Evolutionary conservation across 192 early-diverging fungal species (phyloP), one percentile per base, ranked within the genome.

Genomic region (Umbelopsis isabellina): DNA sequence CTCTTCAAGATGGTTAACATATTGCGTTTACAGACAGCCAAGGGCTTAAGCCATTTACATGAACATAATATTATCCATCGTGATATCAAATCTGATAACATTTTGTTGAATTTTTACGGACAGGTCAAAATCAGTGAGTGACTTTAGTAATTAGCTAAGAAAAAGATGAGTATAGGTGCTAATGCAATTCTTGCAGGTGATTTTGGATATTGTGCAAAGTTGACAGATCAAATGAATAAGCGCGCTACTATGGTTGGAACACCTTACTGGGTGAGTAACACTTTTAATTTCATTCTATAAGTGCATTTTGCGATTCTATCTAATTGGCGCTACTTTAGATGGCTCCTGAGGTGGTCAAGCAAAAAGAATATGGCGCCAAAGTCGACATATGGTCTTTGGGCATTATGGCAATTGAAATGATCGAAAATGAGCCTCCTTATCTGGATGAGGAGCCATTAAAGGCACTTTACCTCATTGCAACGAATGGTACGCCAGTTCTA

Each of bases 401-500:
- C 11, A 97, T 98, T 79, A 95, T 98, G 95, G 93, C 92, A 9
- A 97, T 98, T 67, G 97, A 98, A 76, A 97, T 97, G 95, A 85
- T 97, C 58, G 97, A 98, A 76, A 92, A 93, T 37, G 94, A 98
- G 75, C 97, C 97, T 61, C 97, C 97, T 35, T 98, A 98, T 82
- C 77, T 98, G 58, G 90, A 98, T 71, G 95, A 97, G 74, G 90
- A 97, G 64, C 97, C 97, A n/a, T 82, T 97, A 30, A 85, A 89
- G 51, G 96, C 96, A 13, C 74, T 98, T 46, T 97, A 95, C 75
- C 74, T 98, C 66, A 98, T 98, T 86, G 95, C 95, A 2, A 98
- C 95, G 13, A 97, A 94, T 52, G 97, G 97, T 44, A 92, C 91
- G 1, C 97, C 96, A n/a, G 88, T 88, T 37, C 78, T 99, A 18